Percentiles rank a stretch among this genome's conserved stretches.
phyloP scores from a whole-genome alignment of 371 early-diverging fungal species.

The Mortierella polycephala region DNA sequence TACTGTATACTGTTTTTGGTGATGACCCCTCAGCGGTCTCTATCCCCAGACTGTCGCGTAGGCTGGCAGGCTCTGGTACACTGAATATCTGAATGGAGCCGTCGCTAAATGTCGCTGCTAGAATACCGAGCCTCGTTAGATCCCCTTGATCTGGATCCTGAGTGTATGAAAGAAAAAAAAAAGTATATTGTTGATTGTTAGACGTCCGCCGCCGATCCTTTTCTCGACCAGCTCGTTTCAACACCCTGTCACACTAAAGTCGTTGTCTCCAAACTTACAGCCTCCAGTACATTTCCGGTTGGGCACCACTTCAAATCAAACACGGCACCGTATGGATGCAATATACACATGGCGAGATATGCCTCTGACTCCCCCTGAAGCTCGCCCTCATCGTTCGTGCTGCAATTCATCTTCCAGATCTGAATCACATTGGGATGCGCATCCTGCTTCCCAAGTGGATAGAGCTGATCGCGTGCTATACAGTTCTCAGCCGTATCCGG shows the following conservation, averaged over 20 bases:
- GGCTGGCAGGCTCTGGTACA: slow-evolving; percentile 28
- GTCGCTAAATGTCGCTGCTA: slow-evolving; percentile 37
- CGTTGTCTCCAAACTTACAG: slow-evolving; percentile 13
- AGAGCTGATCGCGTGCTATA: slow-evolving; percentile 34
- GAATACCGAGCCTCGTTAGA: slow-evolving; percentile 30
- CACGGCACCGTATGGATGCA: slow-evolving; percentile 44
- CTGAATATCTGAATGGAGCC: slow-evolving; percentile 47
- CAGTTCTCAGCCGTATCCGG: slow-evolving; percentile 51
- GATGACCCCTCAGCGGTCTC: background rate
- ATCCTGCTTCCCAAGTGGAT: slow-evolving; percentile 47
- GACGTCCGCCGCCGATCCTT: too few relatives aligned
- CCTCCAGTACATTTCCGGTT: slow-evolving; percentile 26
- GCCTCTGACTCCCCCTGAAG: slow-evolving; percentile 14
- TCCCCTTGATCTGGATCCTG: slow-evolving; percentile 13
- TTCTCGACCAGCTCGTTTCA: background rate
- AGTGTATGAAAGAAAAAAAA: background rate
- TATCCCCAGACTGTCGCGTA: slow-evolving; percentile 7
- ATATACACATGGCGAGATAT: slow-evolving; percentile 30
- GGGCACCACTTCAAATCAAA: slow-evolving; percentile 53
- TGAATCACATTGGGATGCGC: slow-evolving; percentile 48
- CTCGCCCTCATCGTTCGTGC: slow-evolving; percentile 18
- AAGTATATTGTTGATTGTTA: background rate
- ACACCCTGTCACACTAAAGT: background rate
- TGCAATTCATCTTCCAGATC: slow-evolving; percentile 43
- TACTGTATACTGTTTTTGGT: slow-evolving; percentile 31